phyloP scores from a whole-genome alignment of 257 asterid genomes.

The Knoxia roxburghii region DNA sequence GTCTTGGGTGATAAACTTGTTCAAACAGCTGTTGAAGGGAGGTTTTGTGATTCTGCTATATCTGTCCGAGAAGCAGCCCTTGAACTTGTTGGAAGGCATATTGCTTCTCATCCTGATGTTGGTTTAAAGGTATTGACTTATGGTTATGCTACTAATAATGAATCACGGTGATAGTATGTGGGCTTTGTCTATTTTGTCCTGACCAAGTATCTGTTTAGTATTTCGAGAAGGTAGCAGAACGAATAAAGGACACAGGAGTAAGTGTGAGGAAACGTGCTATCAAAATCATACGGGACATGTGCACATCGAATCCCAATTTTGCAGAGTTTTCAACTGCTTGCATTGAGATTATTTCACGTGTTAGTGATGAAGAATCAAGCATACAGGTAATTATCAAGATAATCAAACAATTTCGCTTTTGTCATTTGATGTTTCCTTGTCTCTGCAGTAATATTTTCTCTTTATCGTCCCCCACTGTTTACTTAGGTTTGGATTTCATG shows the following conservation, averaged over 20 bases:
- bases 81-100: slow-evolving; percentile 98
- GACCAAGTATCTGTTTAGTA: slow-evolving; percentile 43
- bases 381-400: slow-evolving; percentile 55
- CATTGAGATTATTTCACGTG: slow-evolving; percentile 82
- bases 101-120: slow-evolving; percentile 98
- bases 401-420: slow-evolving; percentile 4
- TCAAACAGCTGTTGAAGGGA: slow-evolving; percentile 94
- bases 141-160: background rate
- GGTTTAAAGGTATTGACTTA: slow-evolving; percentile 71
- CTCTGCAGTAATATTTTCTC: slow-evolving; percentile 14
- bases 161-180: background rate
- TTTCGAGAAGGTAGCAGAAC: slow-evolving; percentile 96
- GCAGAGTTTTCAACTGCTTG: slow-evolving; percentile 70
- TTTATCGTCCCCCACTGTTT: slow-evolving; percentile 10
- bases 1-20: slow-evolving; percentile 85
- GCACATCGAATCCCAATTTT: slow-evolving; percentile 67
- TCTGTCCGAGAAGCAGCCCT: slow-evolving; percentile 99
- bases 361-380: slow-evolving; percentile 95
- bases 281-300: slow-evolving; percentile 90
- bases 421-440: background rate
- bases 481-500: slow-evolving; percentile 3
- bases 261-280: slow-evolving; percentile 99
- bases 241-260: slow-evolving; percentile 95
- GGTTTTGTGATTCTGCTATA: slow-evolving; percentile 94
- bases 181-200: slow-evolving; percentile 25